Percentiles rank a stretch among this genome's conserved stretches.
These are phyloP conservation scores for Aspergillus japonicus DNA, from an alignment of 2,329 filamentous ascomycete genomes.

Conservation along the genomic window DNA sequence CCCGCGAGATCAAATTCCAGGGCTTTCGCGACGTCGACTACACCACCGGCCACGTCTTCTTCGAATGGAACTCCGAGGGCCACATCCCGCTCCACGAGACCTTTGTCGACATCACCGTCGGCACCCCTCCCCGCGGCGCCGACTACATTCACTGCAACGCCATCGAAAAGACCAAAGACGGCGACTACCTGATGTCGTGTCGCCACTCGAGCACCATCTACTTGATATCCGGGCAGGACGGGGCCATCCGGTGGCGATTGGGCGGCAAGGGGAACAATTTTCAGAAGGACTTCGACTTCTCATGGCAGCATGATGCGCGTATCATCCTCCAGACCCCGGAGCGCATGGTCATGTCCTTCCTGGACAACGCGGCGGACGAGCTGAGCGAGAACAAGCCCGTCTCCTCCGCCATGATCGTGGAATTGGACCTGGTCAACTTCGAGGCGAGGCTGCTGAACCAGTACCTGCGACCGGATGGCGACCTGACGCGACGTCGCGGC, in stretches of 20 bases:
- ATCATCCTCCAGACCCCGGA: not conserved
- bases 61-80: slow-evolving; percentile 4
- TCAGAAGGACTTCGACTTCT: not conserved
- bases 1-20: not conserved
- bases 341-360: not conserved
- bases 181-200: slow-evolving; percentile 1
- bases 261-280: slow-evolving; percentile 3
- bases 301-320: not conserved
- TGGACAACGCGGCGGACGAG: slow-evolving; percentile 4
- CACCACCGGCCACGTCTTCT: not conserved
- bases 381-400: not conserved
- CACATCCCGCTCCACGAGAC: not conserved
- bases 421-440: not conserved
- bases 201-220: slow-evolving; percentile 2
- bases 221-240: not conserved
- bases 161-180: not conserved
- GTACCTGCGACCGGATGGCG: not conserved
- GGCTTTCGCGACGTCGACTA: not conserved
- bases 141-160: not conserved
- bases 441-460: not conserved
- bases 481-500: not conserved
- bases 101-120: not conserved
- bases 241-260: not conserved
- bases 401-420: slow-evolving; percentile 1
- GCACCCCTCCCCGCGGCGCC: not conserved